phyloP scores from a whole-genome alignment of 495 filamentous ascomycete genomes.

The Pseudomonodictys pantanalensis region DNA sequence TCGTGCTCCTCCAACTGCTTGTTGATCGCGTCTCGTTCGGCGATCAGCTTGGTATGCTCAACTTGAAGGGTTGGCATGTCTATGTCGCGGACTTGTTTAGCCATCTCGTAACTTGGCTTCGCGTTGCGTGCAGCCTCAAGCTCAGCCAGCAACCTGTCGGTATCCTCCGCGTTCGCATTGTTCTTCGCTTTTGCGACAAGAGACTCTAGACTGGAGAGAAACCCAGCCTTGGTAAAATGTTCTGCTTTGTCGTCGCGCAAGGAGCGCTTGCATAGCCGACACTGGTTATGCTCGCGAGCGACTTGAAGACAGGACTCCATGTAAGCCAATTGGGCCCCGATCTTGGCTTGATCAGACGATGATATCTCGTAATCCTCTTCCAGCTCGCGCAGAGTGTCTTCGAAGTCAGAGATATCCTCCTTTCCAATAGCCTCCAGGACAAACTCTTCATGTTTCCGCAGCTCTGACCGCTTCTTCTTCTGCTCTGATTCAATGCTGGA shows the following conservation, averaged over 20 bases:
- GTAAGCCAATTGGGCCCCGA: conserved; percentile 60
- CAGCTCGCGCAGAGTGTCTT: conserved; percentile 49
- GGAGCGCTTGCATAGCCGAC: conserved; percentile 64
- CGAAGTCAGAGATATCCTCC: conserved; percentile 50
- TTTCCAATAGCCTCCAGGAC: conserved; percentile 54
- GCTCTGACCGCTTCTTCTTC: conserved; percentile 62
- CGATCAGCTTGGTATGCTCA: conserved; percentile 55
- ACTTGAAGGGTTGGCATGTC: conserved; percentile 69
- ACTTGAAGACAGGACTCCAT: conserved; percentile 58
- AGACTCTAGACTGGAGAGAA: conserved; percentile 43
- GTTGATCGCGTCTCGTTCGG: conserved; percentile 58
- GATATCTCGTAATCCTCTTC: conserved; percentile 61
- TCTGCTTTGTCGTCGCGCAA: conserved; percentile 59
- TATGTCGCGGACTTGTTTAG: conserved; percentile 59
- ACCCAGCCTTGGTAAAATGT: conserved; percentile 11
- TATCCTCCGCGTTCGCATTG: conserved; percentile 43
- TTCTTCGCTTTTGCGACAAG: conserved; percentile 52
- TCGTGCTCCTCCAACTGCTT: conserved; percentile 72
- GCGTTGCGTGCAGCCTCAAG: conserved; percentile 51
- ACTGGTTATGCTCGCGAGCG: conserved; percentile 61
- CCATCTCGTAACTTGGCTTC: conserved; percentile 63
- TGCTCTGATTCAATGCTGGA: conserved; percentile 58
- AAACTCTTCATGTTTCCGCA: conserved; percentile 53
- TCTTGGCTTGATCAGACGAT: conserved; percentile 62
- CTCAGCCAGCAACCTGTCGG: conserved; percentile 53